These are phyloP conservation scores for Plectosphaerella cucumerina DNA, from an alignment of 2,329 filamentous ascomycete genomes.

Conservation along the genomic window DNA sequence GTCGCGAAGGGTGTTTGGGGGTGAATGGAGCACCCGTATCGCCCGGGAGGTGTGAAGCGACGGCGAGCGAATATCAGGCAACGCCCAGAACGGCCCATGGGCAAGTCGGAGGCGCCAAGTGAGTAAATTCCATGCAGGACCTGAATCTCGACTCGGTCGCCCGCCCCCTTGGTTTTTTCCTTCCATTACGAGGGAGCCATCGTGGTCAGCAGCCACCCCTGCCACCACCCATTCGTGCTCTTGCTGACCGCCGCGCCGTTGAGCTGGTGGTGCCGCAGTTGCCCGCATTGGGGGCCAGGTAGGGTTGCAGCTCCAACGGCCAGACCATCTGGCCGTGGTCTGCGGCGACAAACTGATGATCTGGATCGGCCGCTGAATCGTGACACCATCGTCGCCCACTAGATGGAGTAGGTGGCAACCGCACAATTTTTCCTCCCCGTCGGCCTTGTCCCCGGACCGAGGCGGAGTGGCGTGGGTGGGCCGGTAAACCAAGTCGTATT, in stretches of 20 bases:
- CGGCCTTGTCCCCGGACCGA: not conserved
- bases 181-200: not conserved
- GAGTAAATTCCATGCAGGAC: not conserved
- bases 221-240: too few species aligned
- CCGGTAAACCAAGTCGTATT: not conserved
- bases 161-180: not conserved
- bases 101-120: not conserved
- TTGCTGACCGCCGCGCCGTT: not conserved
- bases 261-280: not conserved
- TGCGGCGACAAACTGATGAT: too few species aligned
- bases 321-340: too few species aligned
- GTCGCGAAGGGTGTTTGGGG: not conserved
- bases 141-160: not conserved
- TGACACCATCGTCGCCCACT: too few species aligned
- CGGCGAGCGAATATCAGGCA: constrained; percentile 4
- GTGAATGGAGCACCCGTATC: not conserved
- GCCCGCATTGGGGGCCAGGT: not conserved
- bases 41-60: not conserved
- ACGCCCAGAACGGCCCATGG: constrained; percentile 2
- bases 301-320: not conserved
- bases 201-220: not conserved
- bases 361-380: too few species aligned
- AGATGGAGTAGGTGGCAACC: too few species aligned
- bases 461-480: not conserved
- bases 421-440: too few species aligned